Percentiles rank a stretch among this genome's conserved stretches.
These are phyloP conservation scores for Vicia villosa DNA, from an alignment of 306 rosid species.

Conservation along the genomic window DNA sequence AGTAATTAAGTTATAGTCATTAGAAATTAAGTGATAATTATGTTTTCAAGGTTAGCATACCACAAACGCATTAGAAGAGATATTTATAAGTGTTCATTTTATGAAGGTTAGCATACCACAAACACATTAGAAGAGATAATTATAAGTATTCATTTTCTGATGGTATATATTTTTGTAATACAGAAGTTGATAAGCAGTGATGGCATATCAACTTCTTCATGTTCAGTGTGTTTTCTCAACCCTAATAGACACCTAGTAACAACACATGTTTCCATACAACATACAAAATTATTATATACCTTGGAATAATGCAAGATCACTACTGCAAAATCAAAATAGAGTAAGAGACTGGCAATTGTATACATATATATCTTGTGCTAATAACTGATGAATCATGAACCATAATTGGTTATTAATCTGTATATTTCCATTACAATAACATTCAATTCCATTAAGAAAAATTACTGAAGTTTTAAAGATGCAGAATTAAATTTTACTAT, in stretches of 20 bases:
- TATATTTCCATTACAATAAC: constrained; percentile 2
- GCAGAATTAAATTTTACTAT: constrained; percentile 24
- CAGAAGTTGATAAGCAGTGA: too few species aligned
- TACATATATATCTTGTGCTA: not conserved
- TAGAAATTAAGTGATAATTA: too few species aligned
- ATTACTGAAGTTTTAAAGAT: constrained; percentile 2
- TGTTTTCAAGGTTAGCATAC: too few species aligned
- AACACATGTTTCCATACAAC: constrained; percentile 16
- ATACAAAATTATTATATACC: constrained; percentile 9
- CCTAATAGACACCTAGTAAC: constrained; percentile 4
- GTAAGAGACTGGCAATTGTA: not conserved
- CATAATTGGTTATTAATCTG: constrained; percentile 16
- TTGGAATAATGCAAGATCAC: constrained; percentile 9
- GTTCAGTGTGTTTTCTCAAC: constrained; percentile 6
- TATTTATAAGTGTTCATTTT: too few species aligned
- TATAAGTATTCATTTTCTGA: too few species aligned
- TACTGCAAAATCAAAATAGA: constrained; percentile 16
- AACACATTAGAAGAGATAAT: too few species aligned
- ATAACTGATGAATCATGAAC: constrained; percentile 15
- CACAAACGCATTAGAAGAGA: too few species aligned
- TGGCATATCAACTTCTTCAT: not conserved
- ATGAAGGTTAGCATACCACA: too few species aligned
- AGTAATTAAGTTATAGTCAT: too few species aligned
- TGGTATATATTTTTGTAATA: too few species aligned
- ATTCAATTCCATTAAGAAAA: constrained; percentile 21